Base-by-base conservation (phyloP, 2,329 filamentous ascomycete genomes). In the Botryotinia narcissicola region DNA sequence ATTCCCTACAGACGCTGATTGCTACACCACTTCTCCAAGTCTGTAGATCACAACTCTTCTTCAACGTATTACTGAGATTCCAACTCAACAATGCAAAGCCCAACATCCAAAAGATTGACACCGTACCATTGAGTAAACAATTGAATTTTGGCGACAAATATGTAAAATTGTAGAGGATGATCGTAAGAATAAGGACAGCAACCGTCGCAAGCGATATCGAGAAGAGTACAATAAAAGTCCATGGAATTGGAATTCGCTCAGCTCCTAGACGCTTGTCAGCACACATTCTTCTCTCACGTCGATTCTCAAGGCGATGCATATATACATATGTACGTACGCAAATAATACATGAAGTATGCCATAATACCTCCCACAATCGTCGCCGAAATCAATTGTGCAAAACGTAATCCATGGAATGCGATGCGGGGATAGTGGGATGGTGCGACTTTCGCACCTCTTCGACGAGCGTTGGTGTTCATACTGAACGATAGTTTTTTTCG, bases 101-200 rank as follows among this genome's bases (percentile, higher is more conserved):
- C 35, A 79, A 32, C 4, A 75, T 75, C 79, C 79, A 80, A 40
- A 78, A 44, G 22, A 77, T 59, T 0, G 76, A 75, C 46, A 76
- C 74, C 7, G 67, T 68, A 10, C 77, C 76, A 46, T 80, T 80
- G 2, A 79, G 73, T 8, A 78, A 48, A 35, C 77, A 67, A 74
- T 80, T 80, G 73, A 79, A 80, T 32, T 73, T 69, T 1, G 79
- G 79, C 10, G 79, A 77, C 51, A 80, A 75, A 70, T 79, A 80
- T 2, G 78, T 79, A 72, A 78, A 78, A 42, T 79, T 79, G 71
- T 80, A 80, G 3, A 80, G 68, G 25, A 77, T 62, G 25, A 80
- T 80, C 18, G 78, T 80, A n/a, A 78, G 35, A 3, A 69, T 44
- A 4, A 80, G 75, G 14, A 71, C 73, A 46, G 75, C 44, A 14